phyloP scores from a whole-genome alignment of 2,329 filamentous ascomycete species.

The Aspergillus carbonarius region DNA sequence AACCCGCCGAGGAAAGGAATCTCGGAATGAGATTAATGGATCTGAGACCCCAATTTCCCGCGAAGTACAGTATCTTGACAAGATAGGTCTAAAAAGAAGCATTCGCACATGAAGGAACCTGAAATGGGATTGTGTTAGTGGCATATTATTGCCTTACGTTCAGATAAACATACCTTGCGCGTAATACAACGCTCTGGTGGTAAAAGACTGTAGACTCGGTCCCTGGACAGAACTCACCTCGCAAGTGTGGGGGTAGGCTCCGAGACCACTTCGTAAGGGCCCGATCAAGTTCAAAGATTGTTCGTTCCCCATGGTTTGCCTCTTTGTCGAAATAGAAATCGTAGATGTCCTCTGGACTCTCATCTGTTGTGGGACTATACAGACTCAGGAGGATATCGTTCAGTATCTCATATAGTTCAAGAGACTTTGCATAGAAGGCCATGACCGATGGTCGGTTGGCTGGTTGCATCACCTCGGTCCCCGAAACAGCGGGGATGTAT shows the following conservation, averaged over 20 bases:
- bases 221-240: constrained; percentile 4
- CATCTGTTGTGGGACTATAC: constrained; percentile 28
- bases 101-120: constrained; percentile 37
- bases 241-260: constrained; percentile 30
- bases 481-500: constrained; percentile 19
- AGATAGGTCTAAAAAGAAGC: constrained; percentile 33
- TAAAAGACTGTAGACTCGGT: constrained; percentile 25
- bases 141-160: background rate
- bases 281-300: constrained; percentile 37
- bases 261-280: constrained; percentile 32
- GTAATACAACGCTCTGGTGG: constrained; percentile 34
- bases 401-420: constrained; percentile 38
- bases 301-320: constrained; percentile 24
- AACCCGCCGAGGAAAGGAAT: constrained; percentile 33
- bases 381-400: constrained; percentile 34
- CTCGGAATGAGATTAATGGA: constrained; percentile 21
- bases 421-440: constrained; percentile 33
- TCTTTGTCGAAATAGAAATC: constrained; percentile 29
- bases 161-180: constrained; percentile 26
- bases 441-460: constrained; percentile 28
- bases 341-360: constrained; percentile 26
- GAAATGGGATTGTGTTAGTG: background rate
- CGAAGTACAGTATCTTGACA: constrained; percentile 33
- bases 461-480: constrained; percentile 21
- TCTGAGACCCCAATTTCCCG: constrained; percentile 22